These are phyloP conservation scores for Cinchona pubescens DNA, from an alignment of 257 asterid genomes.

Conservation along the genomic window DNA sequence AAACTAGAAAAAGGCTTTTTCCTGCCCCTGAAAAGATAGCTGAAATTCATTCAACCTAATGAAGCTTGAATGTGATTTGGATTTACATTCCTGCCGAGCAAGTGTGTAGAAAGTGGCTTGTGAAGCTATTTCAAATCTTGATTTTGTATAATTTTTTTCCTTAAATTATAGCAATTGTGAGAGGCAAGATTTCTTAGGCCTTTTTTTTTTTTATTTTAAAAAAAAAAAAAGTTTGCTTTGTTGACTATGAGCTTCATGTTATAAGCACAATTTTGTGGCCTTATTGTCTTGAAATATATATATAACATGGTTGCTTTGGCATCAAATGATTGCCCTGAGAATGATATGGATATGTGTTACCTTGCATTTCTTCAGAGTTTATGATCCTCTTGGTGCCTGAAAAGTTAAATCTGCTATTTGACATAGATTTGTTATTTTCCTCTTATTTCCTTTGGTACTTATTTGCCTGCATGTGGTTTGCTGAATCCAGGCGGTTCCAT, in stretches of 20 bases:
- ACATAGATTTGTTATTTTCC: background rate
- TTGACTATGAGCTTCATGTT: background rate
- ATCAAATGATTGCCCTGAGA: background rate
- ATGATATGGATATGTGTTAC: background rate
- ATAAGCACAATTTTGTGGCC: background rate
- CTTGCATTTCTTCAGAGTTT: background rate
- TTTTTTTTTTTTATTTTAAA: background rate
- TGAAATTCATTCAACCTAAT: background rate
- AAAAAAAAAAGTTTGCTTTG: background rate
- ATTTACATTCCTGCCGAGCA: background rate
- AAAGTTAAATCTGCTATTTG: background rate
- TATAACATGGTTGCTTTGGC: background rate
- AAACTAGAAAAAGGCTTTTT: background rate
- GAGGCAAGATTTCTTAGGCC: background rate
- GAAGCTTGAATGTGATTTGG: background rate
- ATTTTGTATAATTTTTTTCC: background rate
- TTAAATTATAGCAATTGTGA: background rate
- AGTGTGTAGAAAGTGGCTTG: background rate
- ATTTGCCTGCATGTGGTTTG: background rate
- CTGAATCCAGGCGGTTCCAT: slow-evolving; percentile 82
- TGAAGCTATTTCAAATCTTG: background rate
- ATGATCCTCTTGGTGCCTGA: background rate
- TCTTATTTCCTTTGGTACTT: background rate
- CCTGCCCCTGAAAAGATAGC: background rate
- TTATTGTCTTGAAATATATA: background rate